phyloP scores from a whole-genome alignment of 768 basidiomycete genomes.

The Pleurotus pulmonarius region DNA sequence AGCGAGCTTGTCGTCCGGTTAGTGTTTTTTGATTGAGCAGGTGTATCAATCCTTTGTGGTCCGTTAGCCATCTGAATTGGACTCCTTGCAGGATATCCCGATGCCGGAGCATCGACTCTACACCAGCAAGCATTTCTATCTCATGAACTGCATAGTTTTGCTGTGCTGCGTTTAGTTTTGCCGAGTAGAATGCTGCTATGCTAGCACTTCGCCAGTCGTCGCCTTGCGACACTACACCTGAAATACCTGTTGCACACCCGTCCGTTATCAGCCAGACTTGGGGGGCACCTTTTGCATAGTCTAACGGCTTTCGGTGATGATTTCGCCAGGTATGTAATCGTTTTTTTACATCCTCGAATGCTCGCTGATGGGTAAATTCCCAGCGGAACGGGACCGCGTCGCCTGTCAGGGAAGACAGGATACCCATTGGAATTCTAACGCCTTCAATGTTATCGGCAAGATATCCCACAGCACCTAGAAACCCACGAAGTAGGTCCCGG shows the following conservation, averaged over 20 bases:
- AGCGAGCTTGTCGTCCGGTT: slow-evolving; percentile 10
- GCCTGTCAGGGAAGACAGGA: slow-evolving; percentile 14
- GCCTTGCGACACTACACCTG: slow-evolving; percentile 10
- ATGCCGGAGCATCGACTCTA: slow-evolving; percentile 9
- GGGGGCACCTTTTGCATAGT: slow-evolving; percentile 7
- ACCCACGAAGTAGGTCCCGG: slow-evolving; percentile 21
- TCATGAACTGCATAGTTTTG: slow-evolving; percentile 26
- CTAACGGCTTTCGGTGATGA: slow-evolving; percentile 6
- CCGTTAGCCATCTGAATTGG: slow-evolving; percentile 10
- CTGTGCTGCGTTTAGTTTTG: slow-evolving; percentile 17
- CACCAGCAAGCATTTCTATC: slow-evolving; percentile 16
- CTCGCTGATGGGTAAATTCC: slow-evolving; percentile 10
- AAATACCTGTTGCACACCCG: slow-evolving; percentile 14
- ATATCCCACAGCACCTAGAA: slow-evolving; percentile 30
- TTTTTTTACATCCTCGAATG: slow-evolving; percentile 23
- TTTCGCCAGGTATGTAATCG: slow-evolving; percentile 4
- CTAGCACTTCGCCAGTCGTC: slow-evolving; percentile 16
- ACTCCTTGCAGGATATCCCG: slow-evolving; percentile 8
- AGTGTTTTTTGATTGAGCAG: slow-evolving; percentile 9
- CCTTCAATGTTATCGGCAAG: slow-evolving; percentile 17
- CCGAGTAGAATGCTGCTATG: slow-evolving; percentile 23
- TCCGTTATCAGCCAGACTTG: slow-evolving; percentile 17
- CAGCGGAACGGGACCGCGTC: slow-evolving; percentile 11
- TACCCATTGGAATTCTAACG: slow-evolving; percentile 22
- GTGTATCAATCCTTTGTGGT: slow-evolving; percentile 9